Evolutionary conservation across 78 protist species (phyloP).

Genomic region (Dictyostelium capitatum): DNA sequence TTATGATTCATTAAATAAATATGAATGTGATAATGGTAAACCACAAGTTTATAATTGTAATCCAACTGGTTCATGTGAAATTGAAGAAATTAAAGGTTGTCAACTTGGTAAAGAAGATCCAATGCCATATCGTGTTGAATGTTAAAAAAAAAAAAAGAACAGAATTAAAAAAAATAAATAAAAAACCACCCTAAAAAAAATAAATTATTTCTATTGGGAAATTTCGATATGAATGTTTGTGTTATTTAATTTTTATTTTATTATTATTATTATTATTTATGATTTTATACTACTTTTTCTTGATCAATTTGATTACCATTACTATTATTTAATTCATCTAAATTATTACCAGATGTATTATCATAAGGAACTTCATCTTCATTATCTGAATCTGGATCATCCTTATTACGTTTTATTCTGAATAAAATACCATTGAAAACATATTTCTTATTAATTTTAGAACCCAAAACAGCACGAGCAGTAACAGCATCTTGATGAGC

Average conservation of each 20-base stretch:
- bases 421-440: constrained; percentile 36
- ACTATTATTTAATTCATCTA: not conserved
- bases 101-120: not conserved
- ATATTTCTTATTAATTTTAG: not conserved
- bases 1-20: not conserved
- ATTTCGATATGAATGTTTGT: no score
- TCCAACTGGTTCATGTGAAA: not conserved
- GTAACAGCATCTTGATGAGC: constrained; percentile 44
- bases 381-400: not conserved
- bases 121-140: constrained; percentile 21
- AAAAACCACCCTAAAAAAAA: not conserved
- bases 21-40: not conserved
- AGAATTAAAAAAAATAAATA: not conserved
- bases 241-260: not conserved
- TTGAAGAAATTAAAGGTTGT: not conserved
- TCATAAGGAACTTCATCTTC: not conserved
- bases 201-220: no score
- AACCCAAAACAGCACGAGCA: constrained; percentile 25
- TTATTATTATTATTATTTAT: not conserved
- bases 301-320: not conserved
- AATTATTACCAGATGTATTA: not conserved
- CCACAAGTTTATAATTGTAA: constrained; percentile 24
- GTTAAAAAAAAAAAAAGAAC: not conserved
- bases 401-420: not conserved
- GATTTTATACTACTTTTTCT: not conserved